Percentiles rank a stretch among this genome's conserved stretches.
These are phyloP conservation scores for Erysimum cheiri DNA, from an alignment of 441 rosid species.

Conservation along the genomic window DNA sequence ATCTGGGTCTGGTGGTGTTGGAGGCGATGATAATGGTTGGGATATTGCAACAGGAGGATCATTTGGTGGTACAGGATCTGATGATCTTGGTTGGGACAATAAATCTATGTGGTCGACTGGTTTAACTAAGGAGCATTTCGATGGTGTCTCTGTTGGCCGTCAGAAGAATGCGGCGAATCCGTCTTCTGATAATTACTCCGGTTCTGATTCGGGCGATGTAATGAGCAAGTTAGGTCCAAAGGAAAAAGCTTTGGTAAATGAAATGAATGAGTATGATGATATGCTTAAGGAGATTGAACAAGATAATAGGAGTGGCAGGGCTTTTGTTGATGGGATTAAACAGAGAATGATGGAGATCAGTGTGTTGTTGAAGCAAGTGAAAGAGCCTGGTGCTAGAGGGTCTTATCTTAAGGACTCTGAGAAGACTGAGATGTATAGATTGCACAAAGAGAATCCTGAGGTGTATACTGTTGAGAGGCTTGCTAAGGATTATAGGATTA, in stretches of 20 bases:
- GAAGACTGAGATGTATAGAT: slow-evolving; percentile 88
- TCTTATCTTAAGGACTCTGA: slow-evolving; percentile 83
- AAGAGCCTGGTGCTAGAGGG: slow-evolving; percentile 88
- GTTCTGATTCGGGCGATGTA: slow-evolving; percentile 35
- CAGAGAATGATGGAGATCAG: slow-evolving; percentile 58
- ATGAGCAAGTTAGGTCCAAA: slow-evolving; percentile 42
- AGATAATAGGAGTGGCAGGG: slow-evolving; percentile 51
- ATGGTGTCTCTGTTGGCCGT: slow-evolving; percentile 62
- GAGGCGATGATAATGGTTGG: slow-evolving; percentile 51
- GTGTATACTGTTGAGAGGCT: slow-evolving; percentile 75
- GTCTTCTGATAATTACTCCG: background rate
- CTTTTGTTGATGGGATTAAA: slow-evolving; percentile 62
- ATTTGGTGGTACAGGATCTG: slow-evolving; percentile 44
- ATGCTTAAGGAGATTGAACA: slow-evolving; percentile 49
- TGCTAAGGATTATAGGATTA: slow-evolving; percentile 85
- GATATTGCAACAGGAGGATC: slow-evolving; percentile 47
- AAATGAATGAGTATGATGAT: slow-evolving; percentile 59
- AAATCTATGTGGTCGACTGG: slow-evolving; percentile 86
- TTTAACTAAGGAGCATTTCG: slow-evolving; percentile 82
- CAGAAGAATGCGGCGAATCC: slow-evolving; percentile 35
- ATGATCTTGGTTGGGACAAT: slow-evolving; percentile 67
- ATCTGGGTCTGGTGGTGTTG: slow-evolving; percentile 51
- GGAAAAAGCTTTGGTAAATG: slow-evolving; percentile 45
- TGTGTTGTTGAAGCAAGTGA: slow-evolving; percentile 69
- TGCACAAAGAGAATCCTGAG: slow-evolving; percentile 84